phyloP scores from a whole-genome alignment of 108 stramenopile species.

The Chaetoceros tenuissimus region DNA sequence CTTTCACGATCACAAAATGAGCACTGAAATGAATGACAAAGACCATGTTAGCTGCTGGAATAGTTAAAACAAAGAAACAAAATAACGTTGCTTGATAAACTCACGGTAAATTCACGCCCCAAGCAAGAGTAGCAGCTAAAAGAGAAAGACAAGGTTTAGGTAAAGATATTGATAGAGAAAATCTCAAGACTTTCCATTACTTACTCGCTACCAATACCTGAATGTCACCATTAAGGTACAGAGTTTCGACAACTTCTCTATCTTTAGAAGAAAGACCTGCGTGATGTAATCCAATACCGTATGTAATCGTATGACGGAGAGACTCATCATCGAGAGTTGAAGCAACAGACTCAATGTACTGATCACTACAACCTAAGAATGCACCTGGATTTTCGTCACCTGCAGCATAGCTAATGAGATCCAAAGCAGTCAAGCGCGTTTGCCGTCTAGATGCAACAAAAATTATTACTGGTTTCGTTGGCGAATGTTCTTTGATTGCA shows the following conservation, averaged over 20 bases:
- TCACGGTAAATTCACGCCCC: constrained; percentile 97
- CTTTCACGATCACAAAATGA: constrained; percentile 92
- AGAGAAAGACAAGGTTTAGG: neutral
- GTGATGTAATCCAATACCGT: constrained; percentile 98
- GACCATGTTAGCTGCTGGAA: neutral
- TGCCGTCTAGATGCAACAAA: constrained; percentile 92
- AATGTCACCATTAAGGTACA: constrained; percentile 87
- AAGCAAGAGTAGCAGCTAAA: constrained; percentile 79
- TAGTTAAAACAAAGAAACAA: neutral
- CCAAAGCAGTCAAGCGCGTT: constrained; percentile 95
- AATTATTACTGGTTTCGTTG: constrained; percentile 87
- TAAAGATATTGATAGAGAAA: no score
- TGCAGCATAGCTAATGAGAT: constrained; percentile 80
- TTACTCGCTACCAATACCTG: constrained; percentile 93
- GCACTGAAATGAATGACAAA: constrained; percentile 8
- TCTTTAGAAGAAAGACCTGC: constrained; percentile 76
- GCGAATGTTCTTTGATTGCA: constrained; percentile 91
- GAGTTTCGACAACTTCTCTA: constrained; percentile 80
- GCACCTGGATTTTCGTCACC: constrained; percentile 63
- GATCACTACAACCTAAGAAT: constrained; percentile 72
- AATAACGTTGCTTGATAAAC: constrained; percentile 22
- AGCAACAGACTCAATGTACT: constrained; percentile 59
- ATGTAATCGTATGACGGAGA: constrained; percentile 88
- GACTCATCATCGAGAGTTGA: constrained; percentile 74
- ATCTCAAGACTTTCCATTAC: no score